Percentiles rank a stretch among this genome's conserved stretches.
phyloP scores from a whole-genome alignment of 2,329 filamentous ascomycete species.

The Elsinoe necatrix region DNA sequence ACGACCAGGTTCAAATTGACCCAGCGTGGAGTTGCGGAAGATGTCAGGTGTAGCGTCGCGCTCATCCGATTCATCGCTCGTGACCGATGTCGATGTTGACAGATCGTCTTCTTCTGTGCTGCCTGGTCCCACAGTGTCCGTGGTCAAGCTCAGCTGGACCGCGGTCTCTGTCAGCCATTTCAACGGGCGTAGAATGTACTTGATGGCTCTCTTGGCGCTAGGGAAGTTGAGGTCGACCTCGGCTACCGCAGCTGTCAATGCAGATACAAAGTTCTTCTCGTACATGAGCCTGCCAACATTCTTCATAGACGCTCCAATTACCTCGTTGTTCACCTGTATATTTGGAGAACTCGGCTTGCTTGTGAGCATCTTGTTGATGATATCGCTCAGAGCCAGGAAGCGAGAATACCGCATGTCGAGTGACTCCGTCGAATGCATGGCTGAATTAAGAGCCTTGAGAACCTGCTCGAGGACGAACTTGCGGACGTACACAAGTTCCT shows the following conservation, averaged over 20 bases:
- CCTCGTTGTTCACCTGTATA: constrained; percentile 15
- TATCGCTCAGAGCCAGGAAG: constrained; percentile 76
- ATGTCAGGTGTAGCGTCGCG: constrained; percentile 94
- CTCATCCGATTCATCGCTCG: constrained; percentile 51
- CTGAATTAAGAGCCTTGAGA: constrained; percentile 84
- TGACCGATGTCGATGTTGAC: constrained; percentile 77
- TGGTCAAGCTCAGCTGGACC: constrained; percentile 72
- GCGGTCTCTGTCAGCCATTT: constrained; percentile 81
- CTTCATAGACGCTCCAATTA: constrained; percentile 51
- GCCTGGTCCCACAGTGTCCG: constrained; percentile 52
- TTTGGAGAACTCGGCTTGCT: constrained; percentile 59
- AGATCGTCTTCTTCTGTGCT: constrained; percentile 76
- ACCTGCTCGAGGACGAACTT: constrained; percentile 93
- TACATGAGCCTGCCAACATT: constrained; percentile 94
- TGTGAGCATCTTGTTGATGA: constrained; percentile 87
- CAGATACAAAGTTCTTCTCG: constrained; percentile 88
- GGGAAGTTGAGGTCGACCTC: constrained; percentile 95
- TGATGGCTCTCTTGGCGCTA: constrained; percentile 84
- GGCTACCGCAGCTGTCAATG: constrained; percentile 82
- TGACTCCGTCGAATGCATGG: constrained; percentile 66
- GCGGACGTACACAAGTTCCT: constrained; percentile 82
- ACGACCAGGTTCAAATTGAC: constrained; percentile 80
- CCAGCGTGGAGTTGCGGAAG: constrained; percentile 90
- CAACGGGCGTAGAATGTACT: constrained; percentile 87
- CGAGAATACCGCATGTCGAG: constrained; percentile 80